These are phyloP conservation scores for Hyphopichia wangnamkhiaoensis DNA, from an alignment of 1,139 yeast genomes.

Conservation along the genomic window DNA sequence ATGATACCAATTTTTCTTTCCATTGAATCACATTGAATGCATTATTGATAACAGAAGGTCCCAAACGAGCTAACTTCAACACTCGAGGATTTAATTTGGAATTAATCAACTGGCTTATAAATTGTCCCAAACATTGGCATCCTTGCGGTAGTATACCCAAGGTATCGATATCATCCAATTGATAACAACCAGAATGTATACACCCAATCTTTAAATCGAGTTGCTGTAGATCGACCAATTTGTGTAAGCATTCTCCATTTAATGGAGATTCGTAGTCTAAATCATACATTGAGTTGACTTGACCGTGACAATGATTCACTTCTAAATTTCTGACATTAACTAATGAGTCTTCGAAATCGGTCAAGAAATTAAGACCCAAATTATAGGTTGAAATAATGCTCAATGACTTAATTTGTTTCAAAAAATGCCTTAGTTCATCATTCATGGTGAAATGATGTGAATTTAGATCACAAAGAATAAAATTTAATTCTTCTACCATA, in stretches of 20 bases:
- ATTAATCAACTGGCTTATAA: neutral
- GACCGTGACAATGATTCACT: conserved; percentile 15
- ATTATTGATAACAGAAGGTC: neutral
- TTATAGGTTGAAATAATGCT: conserved; percentile 11
- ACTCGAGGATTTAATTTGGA: neutral
- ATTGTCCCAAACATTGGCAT: neutral
- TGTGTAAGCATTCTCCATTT: conserved; percentile 5
- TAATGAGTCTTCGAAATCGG: neutral
- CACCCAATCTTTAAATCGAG: conserved; percentile 12
- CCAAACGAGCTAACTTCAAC: neutral
- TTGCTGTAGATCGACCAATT: conserved; percentile 4
- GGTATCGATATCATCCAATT: neutral
- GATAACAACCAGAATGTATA: conserved; percentile 6
- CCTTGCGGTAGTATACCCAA: neutral
- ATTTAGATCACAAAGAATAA: no score
- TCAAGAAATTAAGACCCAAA: conserved; percentile 6
- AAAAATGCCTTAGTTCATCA: neutral
- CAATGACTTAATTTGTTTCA: neutral
- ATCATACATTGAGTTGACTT: conserved; percentile 9
- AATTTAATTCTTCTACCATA: no score
- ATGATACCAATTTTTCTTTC: neutral
- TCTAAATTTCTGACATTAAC: conserved; percentile 1
- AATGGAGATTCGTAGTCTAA: conserved; percentile 8
- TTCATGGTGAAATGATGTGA: no score
- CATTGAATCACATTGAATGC: neutral